Conservation (phyloP, 805 yeast genomes). For the Starmerella vitae region DNA sequence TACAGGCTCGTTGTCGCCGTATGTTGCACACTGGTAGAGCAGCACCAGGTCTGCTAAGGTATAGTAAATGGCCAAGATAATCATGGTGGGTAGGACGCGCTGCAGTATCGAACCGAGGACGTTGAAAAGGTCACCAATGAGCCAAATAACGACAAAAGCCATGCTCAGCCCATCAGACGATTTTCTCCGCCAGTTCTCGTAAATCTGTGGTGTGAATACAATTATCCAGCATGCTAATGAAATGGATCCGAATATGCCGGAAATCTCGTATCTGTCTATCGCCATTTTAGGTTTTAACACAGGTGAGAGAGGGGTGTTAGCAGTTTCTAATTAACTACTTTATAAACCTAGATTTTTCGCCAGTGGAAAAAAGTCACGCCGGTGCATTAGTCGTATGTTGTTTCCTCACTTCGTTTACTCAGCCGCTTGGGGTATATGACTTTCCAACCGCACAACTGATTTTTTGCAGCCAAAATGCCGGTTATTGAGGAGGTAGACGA, state of each 20-base stretch:
- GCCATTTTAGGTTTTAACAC: conserved; percentile 1
- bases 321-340: too few species aligned
- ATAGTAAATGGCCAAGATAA: conserved; percentile 79
- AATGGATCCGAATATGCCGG: conserved; percentile 41
- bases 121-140: conserved; percentile 86
- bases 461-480: conserved; percentile 19
- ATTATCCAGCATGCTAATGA: conserved; percentile 97
- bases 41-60: conserved; percentile 81
- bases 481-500: conserved; percentile 39
- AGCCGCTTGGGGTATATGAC: too few species aligned
- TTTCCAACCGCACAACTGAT: neutral
- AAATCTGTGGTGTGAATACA: conserved; percentile 92
- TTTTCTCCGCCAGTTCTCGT: conserved; percentile 60
- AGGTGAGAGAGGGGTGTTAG: too few species aligned
- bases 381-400: neutral
- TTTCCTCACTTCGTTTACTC: neutral
- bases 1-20: conserved; percentile 33
- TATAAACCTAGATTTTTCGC: too few species aligned
- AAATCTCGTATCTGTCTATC: conserved; percentile 11
- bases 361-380: neutral
- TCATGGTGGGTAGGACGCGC: conserved; percentile 89
- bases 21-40: conserved; percentile 68
- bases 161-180: conserved; percentile 83
- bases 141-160: conserved; percentile 78
- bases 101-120: conserved; percentile 83